These are phyloP conservation scores for Salvia splendens DNA, from an alignment of 257 asterid species.

Conservation along the genomic window DNA sequence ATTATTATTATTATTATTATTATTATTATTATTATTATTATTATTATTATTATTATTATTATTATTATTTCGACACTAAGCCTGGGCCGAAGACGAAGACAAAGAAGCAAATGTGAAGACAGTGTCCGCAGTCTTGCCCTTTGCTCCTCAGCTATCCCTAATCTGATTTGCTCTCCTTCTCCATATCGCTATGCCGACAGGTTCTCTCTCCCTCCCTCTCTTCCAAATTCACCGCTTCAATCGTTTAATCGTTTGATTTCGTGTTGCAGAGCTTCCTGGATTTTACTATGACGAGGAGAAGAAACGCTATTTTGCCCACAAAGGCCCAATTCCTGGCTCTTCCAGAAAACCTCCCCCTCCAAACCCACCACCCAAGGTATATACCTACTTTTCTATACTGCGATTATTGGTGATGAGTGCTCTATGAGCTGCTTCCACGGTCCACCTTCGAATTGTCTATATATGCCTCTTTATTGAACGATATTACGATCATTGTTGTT, in stretches of 20 bases:
- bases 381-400: conserved; percentile 2
- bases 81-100: neutral
- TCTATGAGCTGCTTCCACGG: no score
- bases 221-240: conserved; percentile 6
- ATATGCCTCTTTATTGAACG: no score
- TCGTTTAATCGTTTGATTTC: conserved; percentile 18
- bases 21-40: no score
- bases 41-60: no score
- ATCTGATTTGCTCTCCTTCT: no score
- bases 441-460: no score
- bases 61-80: no score
- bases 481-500: neutral
- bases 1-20: no score
- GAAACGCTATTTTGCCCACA: conserved; percentile 79
- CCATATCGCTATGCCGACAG: conserved; percentile 46
- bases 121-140: no score
- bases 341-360: conserved; percentile 55
- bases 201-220: conserved; percentile 30
- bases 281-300: conserved; percentile 77
- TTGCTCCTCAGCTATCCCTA: no score
- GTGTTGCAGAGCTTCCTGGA: conserved; percentile 74
- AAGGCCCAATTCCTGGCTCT: conserved; percentile 88
- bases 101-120: no score
- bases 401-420: neutral
- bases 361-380: conserved; percentile 35